Evolutionary conservation across 2,329 filamentous ascomycete genomes (phyloP).

Genomic region (Fulvia fulva): DNA sequence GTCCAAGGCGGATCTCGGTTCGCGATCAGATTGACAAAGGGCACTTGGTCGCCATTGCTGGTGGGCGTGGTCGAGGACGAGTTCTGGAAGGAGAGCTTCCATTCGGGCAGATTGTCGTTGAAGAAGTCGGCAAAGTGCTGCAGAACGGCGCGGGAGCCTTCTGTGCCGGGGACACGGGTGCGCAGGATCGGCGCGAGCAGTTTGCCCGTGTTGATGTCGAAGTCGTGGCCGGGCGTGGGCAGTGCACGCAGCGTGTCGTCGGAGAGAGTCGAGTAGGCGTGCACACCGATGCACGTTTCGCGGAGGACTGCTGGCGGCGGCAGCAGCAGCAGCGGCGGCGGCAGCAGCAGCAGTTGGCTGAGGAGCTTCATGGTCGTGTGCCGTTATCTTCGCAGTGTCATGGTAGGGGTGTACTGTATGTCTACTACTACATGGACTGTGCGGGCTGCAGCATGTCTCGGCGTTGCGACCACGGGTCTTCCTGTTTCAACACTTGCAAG

Average conservation of each 20-base stretch:
- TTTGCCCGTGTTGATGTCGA: constrained; percentile 70
- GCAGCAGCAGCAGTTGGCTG: constrained; percentile 17
- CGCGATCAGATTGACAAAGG: constrained; percentile 83
- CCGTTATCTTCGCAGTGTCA: neutral
- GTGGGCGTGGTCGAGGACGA: constrained; percentile 79
- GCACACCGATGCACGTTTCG: constrained; percentile 12
- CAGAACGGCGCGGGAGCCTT: constrained; percentile 68
- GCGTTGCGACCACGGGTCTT: too few species aligned
- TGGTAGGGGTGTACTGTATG: too few species aligned
- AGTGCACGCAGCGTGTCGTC: constrained; percentile 70
- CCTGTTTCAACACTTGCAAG: too few species aligned
- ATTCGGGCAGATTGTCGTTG: constrained; percentile 65
- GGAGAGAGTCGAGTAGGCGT: constrained; percentile 61
- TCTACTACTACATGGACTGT: neutral
- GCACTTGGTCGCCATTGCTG: constrained; percentile 65
- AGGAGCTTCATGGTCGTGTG: constrained; percentile 22
- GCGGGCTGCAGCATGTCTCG: too few species aligned
- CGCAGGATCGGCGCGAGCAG: constrained; percentile 83
- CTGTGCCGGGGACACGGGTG: constrained; percentile 82
- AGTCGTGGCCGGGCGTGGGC: constrained; percentile 61
- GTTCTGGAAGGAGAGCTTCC: constrained; percentile 82
- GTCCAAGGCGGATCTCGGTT: constrained; percentile 84
- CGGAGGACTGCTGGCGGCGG: constrained; percentile 31
- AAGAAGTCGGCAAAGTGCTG: constrained; percentile 86
- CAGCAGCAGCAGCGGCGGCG: constrained; percentile 24